A percentile compares a stretch with the other conserved stretches of the same genome.
Evolutionary conservation across 345 rosid genomes (phyloP).

Genomic region (Litchi chinensis): DNA sequence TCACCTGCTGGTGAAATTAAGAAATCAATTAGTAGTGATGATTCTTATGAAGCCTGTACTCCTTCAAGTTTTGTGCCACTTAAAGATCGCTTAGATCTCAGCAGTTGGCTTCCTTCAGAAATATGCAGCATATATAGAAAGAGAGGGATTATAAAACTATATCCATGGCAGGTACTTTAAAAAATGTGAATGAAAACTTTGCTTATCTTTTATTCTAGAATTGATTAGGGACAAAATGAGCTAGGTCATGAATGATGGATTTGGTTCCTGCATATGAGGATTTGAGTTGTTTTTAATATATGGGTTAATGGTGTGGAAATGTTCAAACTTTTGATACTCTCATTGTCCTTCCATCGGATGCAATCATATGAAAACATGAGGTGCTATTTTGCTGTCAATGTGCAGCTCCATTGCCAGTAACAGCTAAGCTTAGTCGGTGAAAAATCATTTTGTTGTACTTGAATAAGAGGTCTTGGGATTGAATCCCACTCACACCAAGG

Average conservation of each 20-base stretch:
- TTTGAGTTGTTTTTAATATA: neutral
- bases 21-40: constrained; percentile 36
- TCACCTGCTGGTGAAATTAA: constrained; percentile 40
- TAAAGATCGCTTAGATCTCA: constrained; percentile 54
- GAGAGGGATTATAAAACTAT: constrained; percentile 81
- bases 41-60: constrained; percentile 56
- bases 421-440: neutral
- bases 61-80: constrained; percentile 62
- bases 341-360: neutral
- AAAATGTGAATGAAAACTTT: neutral
- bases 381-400: neutral
- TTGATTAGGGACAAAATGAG: neutral
- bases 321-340: neutral
- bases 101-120: constrained; percentile 85
- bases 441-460: neutral
- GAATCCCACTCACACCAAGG: neutral
- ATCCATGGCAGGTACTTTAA: constrained; percentile 88
- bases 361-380: neutral
- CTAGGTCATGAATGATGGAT: neutral
- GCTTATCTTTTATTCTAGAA: neutral
- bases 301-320: neutral
- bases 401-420: neutral
- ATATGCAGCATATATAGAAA: constrained; percentile 71
- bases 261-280: neutral
- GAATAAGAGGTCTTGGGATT: neutral